Percentiles rank a stretch among this genome's conserved stretches.
Conservation (phyloP, 441 rosid genomes). For the Mallotus japonicus region DNA sequence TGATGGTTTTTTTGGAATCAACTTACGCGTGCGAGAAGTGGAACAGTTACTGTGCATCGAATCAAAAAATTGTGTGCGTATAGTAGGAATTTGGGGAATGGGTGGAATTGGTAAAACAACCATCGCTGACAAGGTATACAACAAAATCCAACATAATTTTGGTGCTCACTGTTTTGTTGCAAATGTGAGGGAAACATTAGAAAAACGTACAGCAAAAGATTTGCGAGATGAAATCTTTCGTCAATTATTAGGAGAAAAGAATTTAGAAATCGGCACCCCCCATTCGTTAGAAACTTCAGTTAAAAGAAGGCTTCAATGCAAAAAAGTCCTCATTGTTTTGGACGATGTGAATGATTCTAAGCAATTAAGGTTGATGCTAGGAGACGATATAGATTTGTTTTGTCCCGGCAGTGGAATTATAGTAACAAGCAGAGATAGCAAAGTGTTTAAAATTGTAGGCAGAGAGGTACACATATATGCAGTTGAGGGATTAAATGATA, state of each 20-base stretch:
- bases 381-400: not conserved
- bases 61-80: not conserved
- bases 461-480: not conserved
- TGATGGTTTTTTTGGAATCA: not conserved
- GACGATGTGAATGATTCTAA: not conserved
- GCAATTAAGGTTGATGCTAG: not conserved
- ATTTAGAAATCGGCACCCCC: not conserved
- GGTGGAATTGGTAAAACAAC: slow-evolving; percentile 27
- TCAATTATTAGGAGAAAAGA: not conserved
- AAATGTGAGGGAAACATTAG: not conserved
- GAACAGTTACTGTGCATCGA: not conserved
- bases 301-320: not conserved
- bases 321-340: not conserved
- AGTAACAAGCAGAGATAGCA: slow-evolving; percentile 14
- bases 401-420: slow-evolving; percentile 10
- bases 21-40: not conserved
- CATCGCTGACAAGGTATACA: not conserved
- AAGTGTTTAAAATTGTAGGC: not conserved
- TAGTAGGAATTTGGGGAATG: slow-evolving; percentile 15
- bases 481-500: not conserved
- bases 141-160: not conserved
- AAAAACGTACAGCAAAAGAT: not conserved
- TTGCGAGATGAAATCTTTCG: not conserved
- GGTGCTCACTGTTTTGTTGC: not conserved
- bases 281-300: not conserved